Conservation (phyloP, 1,139 yeast genomes). For the Yamadazyma buinensis region DNA sequence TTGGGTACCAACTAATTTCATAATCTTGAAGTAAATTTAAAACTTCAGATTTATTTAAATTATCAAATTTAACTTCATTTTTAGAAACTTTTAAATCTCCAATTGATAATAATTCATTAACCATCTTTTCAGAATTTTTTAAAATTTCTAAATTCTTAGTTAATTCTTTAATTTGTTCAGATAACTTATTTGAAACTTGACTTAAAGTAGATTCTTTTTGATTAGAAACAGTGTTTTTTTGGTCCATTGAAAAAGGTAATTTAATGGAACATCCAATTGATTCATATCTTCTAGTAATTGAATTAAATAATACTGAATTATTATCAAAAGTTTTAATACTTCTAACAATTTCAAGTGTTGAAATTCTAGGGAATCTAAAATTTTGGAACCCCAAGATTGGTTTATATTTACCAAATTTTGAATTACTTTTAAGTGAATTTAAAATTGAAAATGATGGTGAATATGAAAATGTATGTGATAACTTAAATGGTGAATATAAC, state of each 20-base stretch:
- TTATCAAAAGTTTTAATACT: no score
- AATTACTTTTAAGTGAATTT: no score
- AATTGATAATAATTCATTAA: slow-evolving; percentile 5
- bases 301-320: no score
- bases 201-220: no score
- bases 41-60: slow-evolving; percentile 8
- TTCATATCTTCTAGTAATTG: slow-evolving; percentile 7
- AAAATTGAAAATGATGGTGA: no score
- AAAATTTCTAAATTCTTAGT: slow-evolving; percentile 5
- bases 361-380: slow-evolving; percentile 5
- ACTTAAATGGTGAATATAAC: no score
- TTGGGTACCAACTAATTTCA: slow-evolving; percentile 6
- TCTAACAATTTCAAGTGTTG: slow-evolving; percentile 5
- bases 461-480: no score
- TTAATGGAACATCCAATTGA: slow-evolving; percentile 9
- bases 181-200: not conserved
- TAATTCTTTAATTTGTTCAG: not conserved
- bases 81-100: slow-evolving; percentile 10
- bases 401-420: no score
- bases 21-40: slow-evolving; percentile 8
- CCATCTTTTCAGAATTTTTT: slow-evolving; percentile 1
- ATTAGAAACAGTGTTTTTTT: no score
- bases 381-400: slow-evolving; percentile 2
- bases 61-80: slow-evolving; percentile 5
- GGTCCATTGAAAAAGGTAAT: slow-evolving; percentile 4